Conservation (phyloP, 768 basidiomycete species). For the Suillus fuscotomentosus region DNA sequence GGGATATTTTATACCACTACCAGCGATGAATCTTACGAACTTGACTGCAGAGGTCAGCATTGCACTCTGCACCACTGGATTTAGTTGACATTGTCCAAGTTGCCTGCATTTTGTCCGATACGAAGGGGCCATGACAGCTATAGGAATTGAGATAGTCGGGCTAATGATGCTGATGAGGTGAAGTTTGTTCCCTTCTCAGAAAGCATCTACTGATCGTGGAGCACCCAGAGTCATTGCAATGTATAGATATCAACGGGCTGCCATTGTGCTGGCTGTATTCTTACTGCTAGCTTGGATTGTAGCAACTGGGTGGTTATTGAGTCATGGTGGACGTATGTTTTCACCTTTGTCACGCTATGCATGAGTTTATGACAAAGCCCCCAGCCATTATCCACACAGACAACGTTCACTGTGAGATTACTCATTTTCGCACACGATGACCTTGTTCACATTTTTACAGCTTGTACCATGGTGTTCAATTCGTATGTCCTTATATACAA, state of each 20-base stretch:
- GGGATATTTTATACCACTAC: neutral
- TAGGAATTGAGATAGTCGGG: slow-evolving; percentile 37
- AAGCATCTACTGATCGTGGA: neutral
- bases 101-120: slow-evolving; percentile 49
- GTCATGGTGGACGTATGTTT: slow-evolving; percentile 45
- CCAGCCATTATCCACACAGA: slow-evolving; percentile 14
- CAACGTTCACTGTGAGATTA: slow-evolving; percentile 11
- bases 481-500: slow-evolving; percentile 18
- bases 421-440: slow-evolving; percentile 22
- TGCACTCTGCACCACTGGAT: slow-evolving; percentile 1
- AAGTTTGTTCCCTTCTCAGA: slow-evolving; percentile 6
- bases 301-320: slow-evolving; percentile 54
- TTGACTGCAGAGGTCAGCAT: neutral
- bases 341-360: neutral
- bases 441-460: slow-evolving; percentile 21
- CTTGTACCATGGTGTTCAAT: slow-evolving; percentile 41
- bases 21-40: slow-evolving; percentile 5
- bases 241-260: slow-evolving; percentile 8
- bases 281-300: slow-evolving; percentile 44
- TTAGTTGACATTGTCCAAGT: slow-evolving; percentile 19
- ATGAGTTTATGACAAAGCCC: neutral
- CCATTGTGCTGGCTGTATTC: slow-evolving; percentile 9
- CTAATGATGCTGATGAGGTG: slow-evolving; percentile 47
- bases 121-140: slow-evolving; percentile 47
- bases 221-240: slow-evolving; percentile 16